Evolutionary conservation across 257 asterid genomes (phyloP), one percentile per base, ranked within the genome.

Genomic region (Mitragyna speciosa): DNA sequence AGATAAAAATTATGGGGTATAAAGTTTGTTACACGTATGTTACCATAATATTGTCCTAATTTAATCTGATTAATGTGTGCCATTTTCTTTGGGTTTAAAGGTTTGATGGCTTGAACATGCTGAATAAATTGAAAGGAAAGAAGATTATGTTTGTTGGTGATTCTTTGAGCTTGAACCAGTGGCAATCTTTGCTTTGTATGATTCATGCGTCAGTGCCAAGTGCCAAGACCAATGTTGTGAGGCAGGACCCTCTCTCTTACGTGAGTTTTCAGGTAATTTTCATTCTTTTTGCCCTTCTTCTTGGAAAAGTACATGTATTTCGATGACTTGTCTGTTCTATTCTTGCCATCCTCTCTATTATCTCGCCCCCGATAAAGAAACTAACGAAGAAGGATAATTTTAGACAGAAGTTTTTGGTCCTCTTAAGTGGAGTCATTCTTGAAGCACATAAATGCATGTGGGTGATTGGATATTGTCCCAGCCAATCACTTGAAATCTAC

Each of bases 141-240:
- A 90, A 87, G 87, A 86, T 90, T 41, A 90, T 89, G 91, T 84
- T 88, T 28, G 94, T 87, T 68, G 94, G 92, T 0, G 93, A 89
- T 76, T 89, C 91, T 33, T 64, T 90, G 73, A 90, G 94, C 58
- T 79, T 82, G 17, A 90, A 90, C 73, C 91, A 89, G 51, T 90
- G 94, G 94, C 84, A 78, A 70, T 90, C 94, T 61, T 79, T 89
- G 47, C 85, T 61, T 16, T 89, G 91, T 72, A 79, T 87, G 87
- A 68, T 88, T 30, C 84, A 86, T 51, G 89, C 90, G 78, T 83
- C 91, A 48, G 84, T 76, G 72, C 91, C 92, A 7, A 82, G 73
- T 43, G 82, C 86, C 68, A 89, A 85, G 24, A 75, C 76, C 20
- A 65, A 78, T 64, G 66, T 56, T 39, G 72, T 28, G 24, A 59